Evolutionary conservation across 768 basidiomycete species (phyloP).

Genomic region (Hygrocybe coccinea): DNA sequence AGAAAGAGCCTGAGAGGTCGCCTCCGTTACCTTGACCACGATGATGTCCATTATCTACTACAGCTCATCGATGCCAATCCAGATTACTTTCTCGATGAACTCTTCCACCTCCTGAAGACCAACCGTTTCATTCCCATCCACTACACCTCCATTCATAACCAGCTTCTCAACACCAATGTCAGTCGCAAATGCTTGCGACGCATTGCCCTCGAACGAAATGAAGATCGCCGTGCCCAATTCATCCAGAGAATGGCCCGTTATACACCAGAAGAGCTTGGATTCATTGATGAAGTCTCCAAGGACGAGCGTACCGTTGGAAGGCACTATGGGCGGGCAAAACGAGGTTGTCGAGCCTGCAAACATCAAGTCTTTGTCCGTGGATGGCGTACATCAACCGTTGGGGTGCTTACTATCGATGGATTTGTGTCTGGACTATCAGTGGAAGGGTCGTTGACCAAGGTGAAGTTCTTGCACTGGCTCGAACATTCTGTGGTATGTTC

Average conservation of each 20-base stretch:
- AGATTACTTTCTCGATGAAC: too few species aligned
- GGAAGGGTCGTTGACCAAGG: slow-evolving; percentile 27
- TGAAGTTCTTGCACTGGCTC: slow-evolving; percentile 20
- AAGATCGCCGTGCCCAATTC: slow-evolving; percentile 22
- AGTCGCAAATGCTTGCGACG: slow-evolving; percentile 28
- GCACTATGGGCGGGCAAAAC: slow-evolving; percentile 18
- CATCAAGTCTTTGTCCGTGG: slow-evolving; percentile 29
- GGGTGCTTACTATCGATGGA: slow-evolving; percentile 28
- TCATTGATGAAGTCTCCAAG: slow-evolving; percentile 34
- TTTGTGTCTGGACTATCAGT: slow-evolving; percentile 24
- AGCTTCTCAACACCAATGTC: too few species aligned
- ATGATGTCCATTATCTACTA: too few species aligned
- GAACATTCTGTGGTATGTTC: slow-evolving; percentile 6
- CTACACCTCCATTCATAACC: neutral
- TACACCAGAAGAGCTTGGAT: slow-evolving; percentile 29
- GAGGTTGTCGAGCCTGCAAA: slow-evolving; percentile 21
- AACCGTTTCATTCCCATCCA: too few species aligned
- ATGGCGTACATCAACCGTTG: slow-evolving; percentile 20
- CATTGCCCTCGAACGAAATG: slow-evolving; percentile 31
- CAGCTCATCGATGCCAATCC: too few species aligned
- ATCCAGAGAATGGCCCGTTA: slow-evolving; percentile 27
- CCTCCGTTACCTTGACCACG: too few species aligned
- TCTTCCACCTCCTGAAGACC: too few species aligned
- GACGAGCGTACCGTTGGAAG: too few species aligned
- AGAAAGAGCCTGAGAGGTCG: too few species aligned